Percentiles rank a stretch among this genome's conserved stretches.
Conservation (phyloP, 805 yeast species). For the Cyberlindnera suaveolens region DNA sequence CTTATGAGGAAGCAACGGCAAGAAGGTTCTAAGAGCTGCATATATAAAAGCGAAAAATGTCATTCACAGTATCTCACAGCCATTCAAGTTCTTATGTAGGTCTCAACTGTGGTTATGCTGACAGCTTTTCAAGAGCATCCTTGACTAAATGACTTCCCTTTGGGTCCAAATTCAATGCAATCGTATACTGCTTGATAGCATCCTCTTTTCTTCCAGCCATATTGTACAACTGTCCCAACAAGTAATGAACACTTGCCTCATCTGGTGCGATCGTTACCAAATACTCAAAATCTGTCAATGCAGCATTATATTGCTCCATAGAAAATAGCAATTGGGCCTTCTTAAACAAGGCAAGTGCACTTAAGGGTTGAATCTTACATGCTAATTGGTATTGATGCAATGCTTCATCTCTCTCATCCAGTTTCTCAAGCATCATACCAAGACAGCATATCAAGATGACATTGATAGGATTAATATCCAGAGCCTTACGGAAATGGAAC, state of each 20-base stretch:
- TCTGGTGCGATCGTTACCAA: constrained; percentile 81
- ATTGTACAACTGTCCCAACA: constrained; percentile 82
- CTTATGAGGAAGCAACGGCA: constrained; percentile 5
- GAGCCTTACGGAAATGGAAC: constrained; percentile 80
- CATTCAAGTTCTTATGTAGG: too few species aligned
- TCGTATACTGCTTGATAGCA: constrained; percentile 82
- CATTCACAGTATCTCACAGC: background rate
- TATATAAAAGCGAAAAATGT: too few species aligned
- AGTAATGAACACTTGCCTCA: constrained; percentile 88
- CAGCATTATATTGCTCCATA: constrained; percentile 63
- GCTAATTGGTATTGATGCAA: constrained; percentile 79
- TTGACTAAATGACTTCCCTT: constrained; percentile 82
- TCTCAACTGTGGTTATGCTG: background rate
- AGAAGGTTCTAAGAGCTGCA: too few species aligned
- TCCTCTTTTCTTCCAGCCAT: constrained; percentile 63
- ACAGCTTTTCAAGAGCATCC: constrained; percentile 64
- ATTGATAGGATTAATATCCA: constrained; percentile 83
- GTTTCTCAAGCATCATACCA: constrained; percentile 85
- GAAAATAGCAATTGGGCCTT: constrained; percentile 77
- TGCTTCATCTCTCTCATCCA: constrained; percentile 64
- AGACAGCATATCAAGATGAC: constrained; percentile 86
- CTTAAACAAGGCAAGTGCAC: constrained; percentile 82
- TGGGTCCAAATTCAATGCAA: constrained; percentile 88
- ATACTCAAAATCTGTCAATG: constrained; percentile 67
- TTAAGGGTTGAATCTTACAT: constrained; percentile 72